phyloP scores from a whole-genome alignment of 2,329 filamentous ascomycete genomes.

The Trichophaea hybrida region DNA sequence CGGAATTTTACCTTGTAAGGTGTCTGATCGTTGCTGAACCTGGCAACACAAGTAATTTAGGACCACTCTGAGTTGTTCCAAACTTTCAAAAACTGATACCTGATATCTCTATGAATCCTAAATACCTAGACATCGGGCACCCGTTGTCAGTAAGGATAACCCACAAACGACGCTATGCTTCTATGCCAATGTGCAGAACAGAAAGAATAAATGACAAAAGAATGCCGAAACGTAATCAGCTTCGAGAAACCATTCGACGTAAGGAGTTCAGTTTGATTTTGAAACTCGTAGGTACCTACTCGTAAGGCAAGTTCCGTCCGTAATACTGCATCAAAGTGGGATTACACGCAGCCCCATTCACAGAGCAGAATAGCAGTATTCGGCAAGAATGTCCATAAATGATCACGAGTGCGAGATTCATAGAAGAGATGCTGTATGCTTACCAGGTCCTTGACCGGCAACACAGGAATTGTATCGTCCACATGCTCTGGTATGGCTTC shows the following conservation, averaged over 20 bases:
- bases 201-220: background rate
- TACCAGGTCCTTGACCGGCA: slow-evolving; percentile 58
- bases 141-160: background rate
- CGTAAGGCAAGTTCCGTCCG: background rate
- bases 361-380: too few species aligned
- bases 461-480: slow-evolving; percentile 72
- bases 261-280: too few species aligned
- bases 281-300: background rate
- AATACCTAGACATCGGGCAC: slow-evolving; percentile 10
- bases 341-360: background rate
- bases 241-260: too few species aligned
- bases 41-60: slow-evolving; percentile 17
- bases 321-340: background rate
- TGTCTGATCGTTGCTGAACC: slow-evolving; percentile 55
- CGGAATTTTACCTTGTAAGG: slow-evolving; percentile 65
- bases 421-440: background rate
- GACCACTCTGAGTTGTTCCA: slow-evolving; percentile 5
- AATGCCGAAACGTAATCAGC: background rate
- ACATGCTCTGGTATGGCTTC: slow-evolving; percentile 49
- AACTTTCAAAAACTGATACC: background rate
- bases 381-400: background rate
- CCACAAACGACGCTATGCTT: background rate
- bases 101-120: slow-evolving; percentile 20
- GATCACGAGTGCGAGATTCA: background rate
- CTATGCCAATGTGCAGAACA: background rate